These are phyloP conservation scores for Pezicula carpinea DNA, from an alignment of 2,329 filamentous ascomycete genomes.

Conservation along the genomic window DNA sequence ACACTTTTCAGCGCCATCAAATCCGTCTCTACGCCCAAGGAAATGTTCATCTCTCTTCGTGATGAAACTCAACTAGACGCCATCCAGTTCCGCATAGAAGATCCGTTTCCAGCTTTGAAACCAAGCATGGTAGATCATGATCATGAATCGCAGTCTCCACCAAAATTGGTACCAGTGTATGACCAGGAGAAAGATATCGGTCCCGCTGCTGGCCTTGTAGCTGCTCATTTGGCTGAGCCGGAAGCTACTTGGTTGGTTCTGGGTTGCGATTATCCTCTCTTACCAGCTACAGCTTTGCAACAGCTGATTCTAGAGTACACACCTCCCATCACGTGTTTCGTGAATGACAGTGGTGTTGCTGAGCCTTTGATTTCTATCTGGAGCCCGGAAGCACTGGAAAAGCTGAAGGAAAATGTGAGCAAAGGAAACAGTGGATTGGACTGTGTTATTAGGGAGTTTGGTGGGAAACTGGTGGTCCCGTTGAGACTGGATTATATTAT, in stretches of 20 bases:
- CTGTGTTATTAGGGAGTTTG: constrained; percentile 13
- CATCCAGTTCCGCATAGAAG: constrained; percentile 2
- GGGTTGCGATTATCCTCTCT: constrained; percentile 31
- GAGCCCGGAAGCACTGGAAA: constrained; percentile 26
- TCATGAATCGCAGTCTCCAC: not conserved
- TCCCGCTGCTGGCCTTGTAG: constrained; percentile 27
- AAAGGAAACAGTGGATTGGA: constrained; percentile 13
- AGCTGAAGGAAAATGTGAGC: constrained; percentile 16
- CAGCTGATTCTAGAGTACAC: constrained; percentile 22
- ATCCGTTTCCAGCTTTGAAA: too few relatives aligned
- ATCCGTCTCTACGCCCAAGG: constrained; percentile 13
- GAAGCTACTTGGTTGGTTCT: constrained; percentile 29
- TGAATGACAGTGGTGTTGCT: constrained; percentile 23
- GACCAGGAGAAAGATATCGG: constrained; percentile 10
- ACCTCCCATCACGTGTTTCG: constrained; percentile 31
- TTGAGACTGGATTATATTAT: constrained; percentile 38
- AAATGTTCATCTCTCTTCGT: constrained; percentile 22
- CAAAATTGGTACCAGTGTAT: constrained; percentile 7
- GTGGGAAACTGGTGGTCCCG: constrained; percentile 16
- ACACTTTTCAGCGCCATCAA: constrained; percentile 18
- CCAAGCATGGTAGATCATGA: constrained; percentile 2
- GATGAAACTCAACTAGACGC: constrained; percentile 2
- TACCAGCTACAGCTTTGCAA: constrained; percentile 23
- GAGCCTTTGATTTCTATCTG: constrained; percentile 35
- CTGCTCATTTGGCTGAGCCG: constrained; percentile 24